Evolutionary conservation across 164 flowering plant genomes (phyloP).

Genomic region (Berberis thunbergii): DNA sequence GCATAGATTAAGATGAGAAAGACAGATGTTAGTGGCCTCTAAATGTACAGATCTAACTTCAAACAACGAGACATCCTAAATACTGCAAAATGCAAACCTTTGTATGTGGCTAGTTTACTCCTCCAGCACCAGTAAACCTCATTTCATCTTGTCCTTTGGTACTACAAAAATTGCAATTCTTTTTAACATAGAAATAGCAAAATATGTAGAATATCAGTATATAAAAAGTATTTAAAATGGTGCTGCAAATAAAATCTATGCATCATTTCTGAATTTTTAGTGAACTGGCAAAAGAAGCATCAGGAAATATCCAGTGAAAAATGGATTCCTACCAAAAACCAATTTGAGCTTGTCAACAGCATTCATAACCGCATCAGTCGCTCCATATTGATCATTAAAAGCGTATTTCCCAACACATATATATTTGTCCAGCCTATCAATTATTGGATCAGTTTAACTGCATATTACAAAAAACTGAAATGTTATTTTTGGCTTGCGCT

Average conservation of each 20-base stretch:
- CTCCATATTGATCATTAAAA: constrained; percentile 93
- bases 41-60: no score
- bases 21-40: no score
- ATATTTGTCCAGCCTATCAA: constrained; percentile 88
- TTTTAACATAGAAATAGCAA: not conserved
- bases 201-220: no score
- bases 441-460: not conserved
- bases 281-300: not conserved
- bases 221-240: no score
- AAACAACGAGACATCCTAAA: no score
- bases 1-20: constrained; percentile 12
- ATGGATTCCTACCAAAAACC: constrained; percentile 64
- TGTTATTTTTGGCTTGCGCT: no score
- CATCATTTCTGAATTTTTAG: not conserved
- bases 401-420: constrained; percentile 99
- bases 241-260: not conserved
- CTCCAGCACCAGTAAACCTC: constrained; percentile 90
- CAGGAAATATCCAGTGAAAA: not conserved
- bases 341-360: constrained; percentile 86
- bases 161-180: constrained; percentile 28
- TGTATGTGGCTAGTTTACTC: constrained; percentile 90
- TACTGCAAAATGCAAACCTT: constrained; percentile 44
- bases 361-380: constrained; percentile 84
- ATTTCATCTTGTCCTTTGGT: constrained; percentile 59
- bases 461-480: not conserved